Base-by-base conservation (phyloP, 257 asterid species). In the Salvia splendens region DNA sequence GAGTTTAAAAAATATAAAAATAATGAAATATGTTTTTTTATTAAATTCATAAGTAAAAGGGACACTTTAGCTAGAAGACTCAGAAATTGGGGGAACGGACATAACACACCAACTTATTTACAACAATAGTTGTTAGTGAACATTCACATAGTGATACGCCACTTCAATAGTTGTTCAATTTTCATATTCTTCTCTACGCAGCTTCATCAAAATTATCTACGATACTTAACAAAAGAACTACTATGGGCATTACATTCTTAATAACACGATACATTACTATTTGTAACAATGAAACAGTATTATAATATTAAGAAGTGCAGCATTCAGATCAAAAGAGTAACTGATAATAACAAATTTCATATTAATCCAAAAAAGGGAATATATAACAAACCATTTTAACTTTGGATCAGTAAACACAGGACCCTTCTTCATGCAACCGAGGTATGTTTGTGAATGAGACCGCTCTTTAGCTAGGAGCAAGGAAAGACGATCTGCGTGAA, bases 361-460 rank as follows among this genome's bases (percentile, higher is more conserved):
- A 62, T 40, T 46, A 60, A 42, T 38, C 52, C 36, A 38, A 56
- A 15, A 73, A 57, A 46, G 77, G 56, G 57, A 65, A 56, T 17
- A 50, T 3, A 52, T 45, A 68, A 81, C 96, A 76, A 75, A 94
- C 99, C 99, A 94, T 89, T 94, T 91, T 36, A 91, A 82, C 74
- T 91, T 87, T 51, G 99, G 96, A 81, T 91, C 96, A 47, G 96
- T 91, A 72, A 91, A 85, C 51, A 94, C 99, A 16, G 96, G 98
- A 46, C 99, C 98, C 58, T 94, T 94, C 75, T 94, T 94, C 98
- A 94, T 79, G 84, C 99, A 94, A 43, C 99, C 99, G 71, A 94
- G 88, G 83, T 94, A 94, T 16, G 96, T 91, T 78, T 91, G 98
- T 10, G 98, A 76, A 81, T 94, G 96, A 63, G 95, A 65, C 12